A percentile compares a stretch with the other conserved stretches of the same genome.
Evolutionary conservation across 1,284 basidiomycete species (phyloP).

Genomic region (Ceratobasidium sp.): DNA sequence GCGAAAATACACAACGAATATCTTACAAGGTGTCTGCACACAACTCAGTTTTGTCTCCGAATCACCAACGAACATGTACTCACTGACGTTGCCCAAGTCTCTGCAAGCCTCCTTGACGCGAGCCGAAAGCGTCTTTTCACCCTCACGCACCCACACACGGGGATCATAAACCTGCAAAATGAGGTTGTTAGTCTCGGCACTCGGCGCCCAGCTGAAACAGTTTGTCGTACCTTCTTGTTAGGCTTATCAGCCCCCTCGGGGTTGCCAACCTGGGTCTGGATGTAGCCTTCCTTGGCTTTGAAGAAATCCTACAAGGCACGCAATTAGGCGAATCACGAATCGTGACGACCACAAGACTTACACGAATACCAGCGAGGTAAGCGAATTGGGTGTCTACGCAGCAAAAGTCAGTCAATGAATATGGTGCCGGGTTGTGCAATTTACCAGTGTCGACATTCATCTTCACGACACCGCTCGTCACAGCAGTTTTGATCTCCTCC

Average conservation of each 20-base stretch:
- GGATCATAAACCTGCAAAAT: constrained; percentile 79
- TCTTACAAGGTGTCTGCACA: constrained; percentile 26
- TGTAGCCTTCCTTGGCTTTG: constrained; percentile 81
- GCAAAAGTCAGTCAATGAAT: not conserved
- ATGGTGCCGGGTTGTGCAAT: constrained; percentile 35
- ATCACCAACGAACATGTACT: constrained; percentile 44
- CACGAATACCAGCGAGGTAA: constrained; percentile 88
- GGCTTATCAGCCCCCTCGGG: constrained; percentile 93
- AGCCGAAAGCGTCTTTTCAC: constrained; percentile 89
- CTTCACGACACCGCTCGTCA: constrained; percentile 92
- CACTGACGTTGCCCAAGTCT: constrained; percentile 82
- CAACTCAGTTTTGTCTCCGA: not conserved
- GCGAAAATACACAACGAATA: constrained; percentile 1
- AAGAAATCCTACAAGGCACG: constrained; percentile 71
- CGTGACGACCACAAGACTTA: constrained; percentile 51
- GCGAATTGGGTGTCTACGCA: constrained; percentile 83
- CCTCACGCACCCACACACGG: constrained; percentile 97
- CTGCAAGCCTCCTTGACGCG: constrained; percentile 92
- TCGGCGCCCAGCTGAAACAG: not conserved
- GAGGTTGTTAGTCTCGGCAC: constrained; percentile 37
- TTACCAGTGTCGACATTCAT: constrained; percentile 92
- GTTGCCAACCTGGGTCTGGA: constrained; percentile 89
- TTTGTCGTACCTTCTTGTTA: constrained; percentile 84
- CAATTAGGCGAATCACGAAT: constrained; percentile 1
- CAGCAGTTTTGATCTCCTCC: constrained; percentile 94